Evolutionary conservation across 78 protist species (phyloP), one percentile per base, ranked within the genome.

Genomic region (Dictyostelium firmibasis): DNA sequence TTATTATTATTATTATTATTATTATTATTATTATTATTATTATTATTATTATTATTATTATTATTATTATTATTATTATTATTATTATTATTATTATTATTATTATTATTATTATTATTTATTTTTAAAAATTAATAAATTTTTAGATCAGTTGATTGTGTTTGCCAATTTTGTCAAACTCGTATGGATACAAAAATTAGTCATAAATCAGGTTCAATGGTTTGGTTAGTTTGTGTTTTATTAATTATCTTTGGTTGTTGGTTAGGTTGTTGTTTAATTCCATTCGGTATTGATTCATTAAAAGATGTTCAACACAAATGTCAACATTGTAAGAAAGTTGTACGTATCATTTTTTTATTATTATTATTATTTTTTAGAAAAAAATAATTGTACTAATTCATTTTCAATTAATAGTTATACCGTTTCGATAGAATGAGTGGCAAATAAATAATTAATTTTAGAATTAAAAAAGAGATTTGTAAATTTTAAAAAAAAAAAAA

Each of bases 251-350:
- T n/a, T 64, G 96, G 96, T 84, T 84, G 91, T 62, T 83, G 82
- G 86, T 84, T 92, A 33, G 96, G 96, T 78, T 92, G 96, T 67
- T 92, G 96, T 67, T 83, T 83, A 72, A 84, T 92, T 84, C 96
- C 96, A 83, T 83, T 92, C 33, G 77, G 81, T 64, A 50, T 92
- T 29, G 96, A 92, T n/a, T 92, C 96, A 36, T 31, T 92, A 38
- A 83, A 92, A 81, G 96, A 92, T 79, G 96, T 92, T 23, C 64
- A 36, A 13, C 96, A 92, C 91, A 25, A 27, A 16, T 92, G 96
- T 35, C 47, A 84, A 38, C 31, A 38, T 20, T 92, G 96, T 84
- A 83, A 92, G 33, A 85, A 29, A 72, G 38, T 18, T 33, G 75
- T 67, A 67, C 1, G 35, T 67, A 67, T 57, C 3, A 0, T 57